Base-by-base conservation (phyloP, 202 grass and related monocot genomes). In the Hordeum pubiflorum region DNA sequence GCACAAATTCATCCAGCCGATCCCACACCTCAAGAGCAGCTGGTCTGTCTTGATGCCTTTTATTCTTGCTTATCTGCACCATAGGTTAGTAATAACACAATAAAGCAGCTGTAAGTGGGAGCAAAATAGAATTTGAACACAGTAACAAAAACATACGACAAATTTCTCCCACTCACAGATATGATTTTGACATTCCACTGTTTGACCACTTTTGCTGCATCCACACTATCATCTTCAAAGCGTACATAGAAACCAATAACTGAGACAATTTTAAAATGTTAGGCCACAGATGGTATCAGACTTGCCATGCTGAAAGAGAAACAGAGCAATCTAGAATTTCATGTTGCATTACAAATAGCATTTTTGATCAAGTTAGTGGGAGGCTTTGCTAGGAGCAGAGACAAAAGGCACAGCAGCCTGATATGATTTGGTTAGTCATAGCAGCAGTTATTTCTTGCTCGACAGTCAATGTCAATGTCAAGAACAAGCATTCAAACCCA, bases 101-200 rank as follows among this genome's bases (percentile, higher is more conserved):
- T n/a, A 65, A 77, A 31, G 39, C 36, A 43, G 27, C 9, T 61
- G 58, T 66, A 46, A 76, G 52, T n/a, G 76, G 60, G 32, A 58
- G 40, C 9, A 80, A 60, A 36, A 56, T 18, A 39, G 7, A 75
- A 37, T 6, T 22, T 60, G 57, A 14, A 0, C 43, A 71, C 22
- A 36, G 40, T 23, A 29, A 26, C n/a, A 52, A 12, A 69, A 6
- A 74, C 18, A 59, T 23, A 65, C 3, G 33, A 17, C 6, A 48
- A 50, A 43, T 63, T 69, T 2, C 67, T 75, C 23, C n/a, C 33
- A 91, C 90, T 93, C 77, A 98, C 96, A 41, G 90, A 95, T 80
- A 98, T 55, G 66, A 98, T 98, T 84, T 93, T 98, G 71, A 95
- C 92, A 75, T 98, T 98, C 96, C 96, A 98, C 63, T 98, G 96